phyloP scores from a whole-genome alignment of 768 basidiomycete genomes.

The Lactarius quietus region DNA sequence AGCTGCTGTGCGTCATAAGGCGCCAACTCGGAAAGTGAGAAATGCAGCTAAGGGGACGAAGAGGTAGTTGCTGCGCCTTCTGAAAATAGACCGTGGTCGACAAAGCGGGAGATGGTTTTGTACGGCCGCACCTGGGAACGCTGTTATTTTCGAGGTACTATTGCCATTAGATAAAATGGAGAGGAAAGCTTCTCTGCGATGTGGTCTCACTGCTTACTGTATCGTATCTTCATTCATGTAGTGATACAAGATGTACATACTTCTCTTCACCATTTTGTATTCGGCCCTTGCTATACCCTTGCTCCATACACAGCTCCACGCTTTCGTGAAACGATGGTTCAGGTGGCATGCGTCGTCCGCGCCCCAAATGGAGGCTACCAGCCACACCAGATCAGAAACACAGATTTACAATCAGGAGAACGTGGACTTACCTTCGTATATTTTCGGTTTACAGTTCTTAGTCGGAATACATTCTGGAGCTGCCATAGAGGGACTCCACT shows the following conservation, averaged over 20 bases:
- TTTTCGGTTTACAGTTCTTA: neutral
- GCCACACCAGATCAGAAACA: neutral
- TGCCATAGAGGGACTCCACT: neutral
- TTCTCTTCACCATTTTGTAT: neutral
- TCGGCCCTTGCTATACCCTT: neutral
- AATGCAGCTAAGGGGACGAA: neutral
- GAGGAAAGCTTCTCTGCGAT: neutral
- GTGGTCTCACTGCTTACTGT: neutral
- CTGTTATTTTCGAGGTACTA: neutral
- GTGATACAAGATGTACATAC: neutral
- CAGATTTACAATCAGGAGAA: neutral
- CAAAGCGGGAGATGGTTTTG: too few relatives aligned
- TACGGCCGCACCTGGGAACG: too few relatives aligned
- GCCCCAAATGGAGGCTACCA: neutral
- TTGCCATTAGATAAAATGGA: neutral
- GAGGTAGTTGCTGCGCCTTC: too few relatives aligned
- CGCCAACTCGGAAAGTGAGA: neutral
- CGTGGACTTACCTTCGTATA: neutral
- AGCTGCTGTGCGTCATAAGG: neutral
- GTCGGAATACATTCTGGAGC: neutral
- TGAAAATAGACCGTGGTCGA: too few relatives aligned
- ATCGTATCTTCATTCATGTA: neutral
- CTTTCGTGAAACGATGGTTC: neutral
- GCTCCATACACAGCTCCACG: neutral
- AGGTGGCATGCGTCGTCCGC: neutral